These are phyloP conservation scores for Strigomonas culicis DNA, from an alignment of 208 protist genomes.

Conservation along the genomic window DNA sequence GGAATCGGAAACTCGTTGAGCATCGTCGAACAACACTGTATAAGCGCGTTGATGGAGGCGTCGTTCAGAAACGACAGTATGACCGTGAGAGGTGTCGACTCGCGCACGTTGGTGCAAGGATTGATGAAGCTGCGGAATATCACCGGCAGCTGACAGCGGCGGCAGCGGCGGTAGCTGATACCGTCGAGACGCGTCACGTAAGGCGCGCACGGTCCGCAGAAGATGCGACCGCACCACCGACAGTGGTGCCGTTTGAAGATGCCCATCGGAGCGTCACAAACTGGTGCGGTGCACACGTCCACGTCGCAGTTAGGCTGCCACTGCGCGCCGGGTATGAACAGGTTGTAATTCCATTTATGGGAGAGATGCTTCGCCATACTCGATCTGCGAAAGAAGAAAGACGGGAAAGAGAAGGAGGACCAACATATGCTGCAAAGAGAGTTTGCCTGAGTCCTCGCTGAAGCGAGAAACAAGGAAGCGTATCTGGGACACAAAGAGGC, in stretches of 20 bases:
- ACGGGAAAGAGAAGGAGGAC: neutral
- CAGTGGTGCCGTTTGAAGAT: slow-evolving; percentile 33
- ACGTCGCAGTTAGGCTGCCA: too few species aligned
- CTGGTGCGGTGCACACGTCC: too few species aligned
- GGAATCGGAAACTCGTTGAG: slow-evolving; percentile 31
- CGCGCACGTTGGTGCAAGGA: slow-evolving; percentile 9
- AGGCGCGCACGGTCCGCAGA: slow-evolving; percentile 38
- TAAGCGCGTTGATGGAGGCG: slow-evolving; percentile 15
- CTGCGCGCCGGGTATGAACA: too few species aligned
- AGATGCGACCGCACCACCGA: slow-evolving; percentile 48
- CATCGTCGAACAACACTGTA: slow-evolving; percentile 36
- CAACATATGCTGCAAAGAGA: neutral
- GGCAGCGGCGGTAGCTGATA: slow-evolving; percentile 24
- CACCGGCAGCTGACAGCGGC: slow-evolving; percentile 30
- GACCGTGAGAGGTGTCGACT: slow-evolving; percentile 15
- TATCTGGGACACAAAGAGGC: neutral
- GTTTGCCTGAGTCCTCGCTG: neutral
- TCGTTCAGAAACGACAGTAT: slow-evolving; percentile 40
- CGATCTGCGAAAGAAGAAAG: neutral
- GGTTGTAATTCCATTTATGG: too few species aligned
- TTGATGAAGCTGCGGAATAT: slow-evolving; percentile 30
- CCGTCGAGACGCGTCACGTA: slow-evolving; percentile 5
- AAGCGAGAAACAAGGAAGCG: neutral
- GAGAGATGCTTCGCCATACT: too few species aligned
- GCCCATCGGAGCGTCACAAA: too few species aligned